These are phyloP conservation scores for Kitagawia praeruptora DNA, from an alignment of 129 eudicot species.

Conservation along the genomic window DNA sequence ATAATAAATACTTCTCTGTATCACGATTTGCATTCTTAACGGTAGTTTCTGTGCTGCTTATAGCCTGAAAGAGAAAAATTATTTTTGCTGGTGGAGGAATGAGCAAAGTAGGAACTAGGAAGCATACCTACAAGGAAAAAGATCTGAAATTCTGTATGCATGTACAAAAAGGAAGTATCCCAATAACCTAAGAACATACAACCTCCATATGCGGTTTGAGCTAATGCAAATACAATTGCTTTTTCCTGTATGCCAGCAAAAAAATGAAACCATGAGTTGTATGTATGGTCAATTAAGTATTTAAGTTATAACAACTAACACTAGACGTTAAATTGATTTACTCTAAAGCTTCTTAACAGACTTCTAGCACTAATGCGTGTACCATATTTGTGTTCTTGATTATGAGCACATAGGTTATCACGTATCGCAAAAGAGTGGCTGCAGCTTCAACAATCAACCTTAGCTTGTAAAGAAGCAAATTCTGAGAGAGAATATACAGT, in stretches of 20 bases:
- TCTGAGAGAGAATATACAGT: slow-evolving; percentile 84
- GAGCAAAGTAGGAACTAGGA: slow-evolving; percentile 6
- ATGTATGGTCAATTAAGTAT: not conserved
- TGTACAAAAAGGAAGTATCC: slow-evolving; percentile 65
- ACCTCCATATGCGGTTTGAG: slow-evolving; percentile 87
- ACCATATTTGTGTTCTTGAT: slow-evolving; percentile 55
- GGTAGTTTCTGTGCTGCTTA: not conserved
- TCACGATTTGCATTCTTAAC: not conserved
- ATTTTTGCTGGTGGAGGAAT: not conserved
- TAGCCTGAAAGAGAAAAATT: not conserved
- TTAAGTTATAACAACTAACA: slow-evolving; percentile 8
- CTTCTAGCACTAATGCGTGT: slow-evolving; percentile 16
- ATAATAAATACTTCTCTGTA: not conserved
- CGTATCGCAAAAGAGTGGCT: slow-evolving; percentile 72
- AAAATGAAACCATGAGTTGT: not conserved
- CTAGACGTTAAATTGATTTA: not conserved
- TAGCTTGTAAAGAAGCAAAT: slow-evolving; percentile 67
- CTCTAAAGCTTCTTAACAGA: not conserved
- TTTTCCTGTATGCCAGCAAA: slow-evolving; percentile 60
- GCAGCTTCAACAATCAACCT: slow-evolving; percentile 76
- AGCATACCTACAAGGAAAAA: slow-evolving; percentile 78
- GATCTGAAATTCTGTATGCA: slow-evolving; percentile 34
- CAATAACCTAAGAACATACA: too few species aligned
- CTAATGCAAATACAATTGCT: slow-evolving; percentile 65
- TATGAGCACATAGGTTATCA: slow-evolving; percentile 56